Evolutionary conservation across 2,329 filamentous ascomycete genomes (phyloP), one percentile per base, ranked within the genome.

Genomic region (Neobulgaria alba): DNA sequence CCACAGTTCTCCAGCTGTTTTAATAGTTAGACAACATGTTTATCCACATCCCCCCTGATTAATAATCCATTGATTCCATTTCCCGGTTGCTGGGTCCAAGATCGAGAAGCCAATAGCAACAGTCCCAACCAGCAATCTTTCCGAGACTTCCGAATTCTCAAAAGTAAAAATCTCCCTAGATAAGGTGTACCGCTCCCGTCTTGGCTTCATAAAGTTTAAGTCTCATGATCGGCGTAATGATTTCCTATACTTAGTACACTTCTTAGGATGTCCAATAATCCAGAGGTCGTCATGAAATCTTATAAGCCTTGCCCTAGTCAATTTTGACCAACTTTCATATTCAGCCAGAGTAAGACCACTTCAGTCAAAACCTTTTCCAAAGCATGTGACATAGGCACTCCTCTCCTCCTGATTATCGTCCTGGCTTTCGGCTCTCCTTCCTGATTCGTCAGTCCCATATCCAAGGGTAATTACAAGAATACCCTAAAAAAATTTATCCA

Each of bases 271-370:
- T 69, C 77, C 77, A 82, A 53, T 75, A 68, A 82, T 74, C 78
- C 77, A 83, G 36, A 82, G 67, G 47, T 82, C 77, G 48, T 82
- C 79, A 38, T 80, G 71, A 39, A 82, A 66, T 10, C 79, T 72
- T 56, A 78, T 79, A 3, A 83, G 59, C 14, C 68, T 64, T 2
- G 64, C 61, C 0, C 76, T 51, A 0, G 77, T 77, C 2, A 9
- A 75, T 63, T 60, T 42, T 75, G 69, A 45, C 82, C 83, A 32
- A 83, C 69, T 0, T 77, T 67, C 51, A 76, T 77, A 53, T 84
- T 79, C 49, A 83, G 69, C 44, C 73, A 77, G 52, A 83, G 83
- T 0, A 84, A 60, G 0, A 79, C 61, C 0, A 66, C 60, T 54
- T 84, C 80, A 0, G 75, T 72, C 39, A 82, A 71, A 7, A 75